These are phyloP conservation scores for Panaeolus cyanescens DNA, from an alignment of 768 basidiomycete species.

Conservation along the genomic window DNA sequence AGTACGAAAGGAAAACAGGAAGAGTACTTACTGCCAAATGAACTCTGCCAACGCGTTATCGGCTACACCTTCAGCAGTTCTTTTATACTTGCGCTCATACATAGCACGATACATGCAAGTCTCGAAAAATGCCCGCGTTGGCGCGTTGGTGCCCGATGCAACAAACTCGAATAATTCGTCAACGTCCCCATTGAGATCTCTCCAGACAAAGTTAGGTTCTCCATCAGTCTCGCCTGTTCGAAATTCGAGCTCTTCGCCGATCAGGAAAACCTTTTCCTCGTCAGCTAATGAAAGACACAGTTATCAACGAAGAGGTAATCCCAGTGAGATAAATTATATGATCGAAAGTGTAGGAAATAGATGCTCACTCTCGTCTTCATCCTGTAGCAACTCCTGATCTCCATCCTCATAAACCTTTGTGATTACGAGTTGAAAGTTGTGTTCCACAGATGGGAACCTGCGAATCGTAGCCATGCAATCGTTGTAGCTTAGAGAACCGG, in stretches of 20 bases:
- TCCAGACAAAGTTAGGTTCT: constrained; percentile 87
- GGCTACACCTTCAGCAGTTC: constrained; percentile 63
- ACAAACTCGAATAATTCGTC: constrained; percentile 96
- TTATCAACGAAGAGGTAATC: not conserved
- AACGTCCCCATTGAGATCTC: constrained; percentile 87
- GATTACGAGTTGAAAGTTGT: constrained; percentile 88
- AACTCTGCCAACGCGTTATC: constrained; percentile 79
- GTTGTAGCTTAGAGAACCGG: constrained; percentile 65
- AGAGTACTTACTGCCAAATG: constrained; percentile 68
- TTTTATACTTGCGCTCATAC: constrained; percentile 90
- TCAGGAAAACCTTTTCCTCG: constrained; percentile 90
- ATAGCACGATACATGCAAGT: constrained; percentile 94
- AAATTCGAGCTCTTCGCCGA: constrained; percentile 90
- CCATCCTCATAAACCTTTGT: constrained; percentile 98
- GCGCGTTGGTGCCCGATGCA: constrained; percentile 72
- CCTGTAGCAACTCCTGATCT: constrained; percentile 91
- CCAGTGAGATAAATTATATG: not conserved
- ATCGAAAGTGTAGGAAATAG: constrained; percentile 12
- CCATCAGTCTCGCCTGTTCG: constrained; percentile 71
- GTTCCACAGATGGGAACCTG: constrained; percentile 73
- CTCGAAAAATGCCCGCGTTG: constrained; percentile 88
- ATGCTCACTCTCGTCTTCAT: constrained; percentile 89
- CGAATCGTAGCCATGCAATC: constrained; percentile 95
- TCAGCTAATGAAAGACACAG: constrained; percentile 57
- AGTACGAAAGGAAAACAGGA: not conserved